A percentile compares a stretch with the other conserved stretches of the same genome.
phyloP scores from a whole-genome alignment of 805 yeast species.

The Candida sphagnicola region DNA sequence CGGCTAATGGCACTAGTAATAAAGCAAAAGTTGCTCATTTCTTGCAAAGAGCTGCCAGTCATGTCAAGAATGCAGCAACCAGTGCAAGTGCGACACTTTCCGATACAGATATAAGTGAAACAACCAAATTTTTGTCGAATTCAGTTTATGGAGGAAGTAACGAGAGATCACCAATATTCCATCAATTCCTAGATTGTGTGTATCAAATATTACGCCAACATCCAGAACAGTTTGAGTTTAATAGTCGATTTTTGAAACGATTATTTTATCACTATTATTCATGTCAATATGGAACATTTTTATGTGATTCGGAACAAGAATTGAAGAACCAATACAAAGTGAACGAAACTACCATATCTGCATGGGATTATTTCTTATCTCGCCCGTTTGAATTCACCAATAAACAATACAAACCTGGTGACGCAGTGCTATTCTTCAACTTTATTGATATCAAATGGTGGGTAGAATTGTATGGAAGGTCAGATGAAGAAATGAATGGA shows the following conservation, averaged over 20 bases:
- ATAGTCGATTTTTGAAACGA: conserved; percentile 81
- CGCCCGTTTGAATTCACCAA: conserved; percentile 68
- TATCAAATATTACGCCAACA: conserved; percentile 72
- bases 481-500: conserved; percentile 53
- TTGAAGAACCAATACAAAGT: conserved; percentile 33
- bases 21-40: conserved; percentile 31
- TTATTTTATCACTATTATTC: conserved; percentile 85
- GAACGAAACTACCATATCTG: conserved; percentile 58
- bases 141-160: conserved; percentile 33
- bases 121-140: conserved; percentile 24
- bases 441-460: conserved; percentile 74
- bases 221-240: conserved; percentile 77
- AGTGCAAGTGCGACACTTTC: conserved; percentile 13
- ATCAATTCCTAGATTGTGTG: conserved; percentile 87
- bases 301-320: conserved; percentile 72
- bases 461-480: conserved; percentile 78
- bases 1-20: neutral
- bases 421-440: conserved; percentile 55
- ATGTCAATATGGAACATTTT: conserved; percentile 91
- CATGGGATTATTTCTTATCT: conserved; percentile 91
- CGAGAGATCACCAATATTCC: conserved; percentile 78
- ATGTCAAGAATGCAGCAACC: conserved; percentile 35
- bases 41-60: conserved; percentile 38
- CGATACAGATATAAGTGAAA: conserved; percentile 15
- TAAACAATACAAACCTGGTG: conserved; percentile 28